Evolutionary conservation across 805 yeast species (phyloP), one percentile per base, ranked within the genome.

Genomic region (Blastobotrys muscicola): DNA sequence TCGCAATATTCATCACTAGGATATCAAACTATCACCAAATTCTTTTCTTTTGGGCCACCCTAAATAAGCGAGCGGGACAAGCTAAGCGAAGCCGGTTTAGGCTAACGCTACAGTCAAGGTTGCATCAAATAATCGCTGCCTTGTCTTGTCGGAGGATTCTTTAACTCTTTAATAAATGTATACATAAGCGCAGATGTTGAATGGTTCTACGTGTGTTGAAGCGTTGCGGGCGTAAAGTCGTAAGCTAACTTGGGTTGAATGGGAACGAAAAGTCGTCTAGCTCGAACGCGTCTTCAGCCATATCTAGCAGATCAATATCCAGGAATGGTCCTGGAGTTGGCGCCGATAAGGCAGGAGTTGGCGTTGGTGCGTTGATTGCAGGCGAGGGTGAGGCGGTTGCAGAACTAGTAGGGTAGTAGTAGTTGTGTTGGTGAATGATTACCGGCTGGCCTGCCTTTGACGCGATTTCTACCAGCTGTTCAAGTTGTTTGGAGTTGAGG

Each of bases 361-460:
- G 13, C 29, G 46, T 29, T n/a, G 26, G 26, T 20, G 26, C 26
- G 26, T 20, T 20, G 26, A 20, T 20, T 4, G 26, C 26, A 4
- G 26, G 36, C 14, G 31, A 15, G 6, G 33, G 36, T 33, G 43
- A 10, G 26, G 41, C 15, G 16, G 42, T 8, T 29, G 38, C 36
- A 29, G 39, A 8, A 15, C 13, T 13, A 29, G 23, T 36, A 11
- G 43, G 30, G 44, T 71, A 69, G 60, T 82, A 80, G 61, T 83
- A 87, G 57, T 85, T 85, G 60, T 84, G 95, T 59, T 86, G 95
- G 62, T 86, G 94, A 14, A 86, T 74, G 3, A 86, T 79, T 10
- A 86, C 49, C 43, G 55, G 51, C 39, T 54, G 61, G 31, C 54
- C 51, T 34, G 50, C 36, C 31, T 48, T 42, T 4, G 53, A 46